Conservation (phyloP, 805 yeast genomes). For the Candida chilensis region DNA sequence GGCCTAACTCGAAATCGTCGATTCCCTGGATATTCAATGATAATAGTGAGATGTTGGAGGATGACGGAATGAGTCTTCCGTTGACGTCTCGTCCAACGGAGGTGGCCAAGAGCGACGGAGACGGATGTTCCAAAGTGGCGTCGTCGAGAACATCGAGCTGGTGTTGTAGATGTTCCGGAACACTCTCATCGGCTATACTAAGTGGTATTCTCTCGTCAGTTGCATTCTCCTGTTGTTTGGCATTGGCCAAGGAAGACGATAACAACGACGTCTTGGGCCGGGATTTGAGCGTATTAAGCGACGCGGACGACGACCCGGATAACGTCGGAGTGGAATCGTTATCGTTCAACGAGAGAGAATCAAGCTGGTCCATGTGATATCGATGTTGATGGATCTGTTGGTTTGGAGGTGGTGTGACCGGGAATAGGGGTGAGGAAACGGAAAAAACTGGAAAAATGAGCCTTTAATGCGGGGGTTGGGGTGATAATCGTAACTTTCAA, state of each 20-base stretch:
- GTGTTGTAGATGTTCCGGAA: not conserved
- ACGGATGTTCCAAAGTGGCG: not conserved
- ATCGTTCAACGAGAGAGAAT: not conserved
- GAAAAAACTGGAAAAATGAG: no score
- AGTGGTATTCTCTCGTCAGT: not conserved
- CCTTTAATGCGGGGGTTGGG: no score
- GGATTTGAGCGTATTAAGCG: not conserved
- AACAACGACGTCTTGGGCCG: slow-evolving; percentile 1
- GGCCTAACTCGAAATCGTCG: not conserved
- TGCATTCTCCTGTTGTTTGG: no score
- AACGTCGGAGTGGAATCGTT: not conserved
- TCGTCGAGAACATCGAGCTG: no score
- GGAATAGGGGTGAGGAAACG: no score
- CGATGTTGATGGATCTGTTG: no score
- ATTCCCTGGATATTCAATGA: slow-evolving; percentile 13
- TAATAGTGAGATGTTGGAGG: slow-evolving; percentile 21
- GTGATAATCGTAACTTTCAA: no score
- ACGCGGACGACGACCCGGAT: not conserved
- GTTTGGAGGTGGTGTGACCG: no score
- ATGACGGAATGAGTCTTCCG: slow-evolving; percentile 19
- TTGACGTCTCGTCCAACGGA: slow-evolving; percentile 6
- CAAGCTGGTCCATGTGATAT: no score
- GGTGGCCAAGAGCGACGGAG: not conserved
- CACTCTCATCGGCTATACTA: not conserved
- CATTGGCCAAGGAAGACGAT: not conserved